These are phyloP conservation scores for Fragilaria radians DNA, from an alignment of 108 stramenopile genomes.

Conservation along the genomic window DNA sequence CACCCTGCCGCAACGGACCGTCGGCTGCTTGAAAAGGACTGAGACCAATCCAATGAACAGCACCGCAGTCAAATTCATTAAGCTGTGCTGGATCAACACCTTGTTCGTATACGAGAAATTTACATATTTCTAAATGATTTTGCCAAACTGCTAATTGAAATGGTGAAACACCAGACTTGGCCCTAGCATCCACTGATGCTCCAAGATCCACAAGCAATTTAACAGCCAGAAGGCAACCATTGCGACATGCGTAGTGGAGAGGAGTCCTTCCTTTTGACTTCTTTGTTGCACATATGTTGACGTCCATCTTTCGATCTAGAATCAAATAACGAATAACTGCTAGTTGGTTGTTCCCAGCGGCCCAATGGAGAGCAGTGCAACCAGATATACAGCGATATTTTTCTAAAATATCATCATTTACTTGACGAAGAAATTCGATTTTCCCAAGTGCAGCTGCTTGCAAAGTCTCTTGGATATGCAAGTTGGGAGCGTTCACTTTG, in stretches of 20 bases:
- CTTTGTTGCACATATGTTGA: slow-evolving; percentile 10
- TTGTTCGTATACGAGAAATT: slow-evolving; percentile 44
- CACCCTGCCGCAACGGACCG: slow-evolving; percentile 1
- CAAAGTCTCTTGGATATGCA: too few species aligned
- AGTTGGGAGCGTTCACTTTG: too few species aligned
- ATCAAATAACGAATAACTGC: slow-evolving; percentile 22
- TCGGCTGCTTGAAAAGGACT: slow-evolving; percentile 29
- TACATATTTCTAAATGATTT: slow-evolving; percentile 53
- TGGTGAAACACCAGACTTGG: slow-evolving; percentile 65
- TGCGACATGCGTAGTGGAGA: slow-evolving; percentile 78
- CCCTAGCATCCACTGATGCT: slow-evolving; percentile 38
- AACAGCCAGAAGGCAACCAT: slow-evolving; percentile 53
- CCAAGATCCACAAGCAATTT: slow-evolving; percentile 31
- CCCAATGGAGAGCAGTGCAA: slow-evolving; percentile 72
- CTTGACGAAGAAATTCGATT: too few species aligned
- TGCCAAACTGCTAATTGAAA: slow-evolving; percentile 84
- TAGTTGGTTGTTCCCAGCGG: slow-evolving; percentile 53
- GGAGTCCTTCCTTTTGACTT: slow-evolving; percentile 60
- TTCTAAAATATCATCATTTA: too few species aligned
- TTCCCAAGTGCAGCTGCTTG: too few species aligned
- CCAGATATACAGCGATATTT: slow-evolving; percentile 29
- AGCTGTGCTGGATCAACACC: slow-evolving; percentile 27
- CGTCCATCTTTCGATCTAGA: slow-evolving; percentile 2
- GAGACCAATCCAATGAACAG: slow-evolving; percentile 74
- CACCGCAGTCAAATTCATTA: slow-evolving; percentile 75